Evolutionary conservation across 805 yeast species (phyloP), one percentile per base, ranked within the genome.

Genomic region (Teunomyces pallodes): DNA sequence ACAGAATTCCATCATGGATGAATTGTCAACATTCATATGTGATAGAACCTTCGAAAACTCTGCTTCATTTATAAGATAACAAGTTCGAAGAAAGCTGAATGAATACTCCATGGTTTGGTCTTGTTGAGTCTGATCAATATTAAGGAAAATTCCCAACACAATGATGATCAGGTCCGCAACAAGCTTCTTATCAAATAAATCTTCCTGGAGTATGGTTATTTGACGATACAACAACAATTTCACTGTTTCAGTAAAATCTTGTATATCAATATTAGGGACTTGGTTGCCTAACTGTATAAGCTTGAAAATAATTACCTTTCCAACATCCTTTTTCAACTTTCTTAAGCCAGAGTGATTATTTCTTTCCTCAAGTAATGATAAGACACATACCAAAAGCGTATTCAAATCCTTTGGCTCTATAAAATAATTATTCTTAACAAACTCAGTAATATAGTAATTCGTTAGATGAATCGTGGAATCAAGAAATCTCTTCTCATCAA

Each of bases 1-100:
- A 45, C 70, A 70, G 47, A 72, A 70, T 13, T 64, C 69, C n/a
- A 48, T 35, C 13, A 69, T 43, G 8, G 66, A 48, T 26, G 55
- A 60, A 2, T 56, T 42, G 16, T 62, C 48, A 7, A 47, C 50
- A 1, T 61, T 47, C 30, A 65, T 46, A 5, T 40, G 40, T 4
- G 41, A 39, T 10, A 56, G 45, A 9, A 67, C 54, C 9, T 52
- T 45, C 0, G 42, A 46, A 43, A 70, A 64, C 1, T 62, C 57
- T 2, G 58, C 57, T 30, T 62, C 66, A 13, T 66, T 56, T 57
- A 70, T 62, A 51, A 73, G 60, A 36, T 58, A 62, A 10, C 63
- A 59, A 1, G 75, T 64, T 35, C 78, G 50, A 12, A 72, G 50
- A 26, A 72, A 65, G 44, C 66, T 72, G 48, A 72, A 67, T 9